Evolutionary conservation across 2,329 filamentous ascomycete genomes (phyloP).

Genomic region (Bipolaris bicolor): DNA sequence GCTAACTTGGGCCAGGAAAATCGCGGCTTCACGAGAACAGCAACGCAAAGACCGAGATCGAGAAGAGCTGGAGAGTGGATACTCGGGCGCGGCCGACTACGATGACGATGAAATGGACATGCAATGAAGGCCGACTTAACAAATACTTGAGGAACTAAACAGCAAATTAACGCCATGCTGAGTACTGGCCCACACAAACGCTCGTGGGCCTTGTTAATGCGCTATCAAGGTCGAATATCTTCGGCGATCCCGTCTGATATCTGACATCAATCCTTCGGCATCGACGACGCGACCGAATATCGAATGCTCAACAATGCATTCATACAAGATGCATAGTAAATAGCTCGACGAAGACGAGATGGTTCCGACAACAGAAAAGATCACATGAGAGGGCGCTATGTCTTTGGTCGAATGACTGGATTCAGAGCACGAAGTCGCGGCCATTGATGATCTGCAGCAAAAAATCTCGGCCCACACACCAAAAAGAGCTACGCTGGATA

Average conservation of each 20-base stretch:
- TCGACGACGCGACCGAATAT: too few species aligned
- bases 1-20: slow-evolving; percentile 61
- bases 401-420: not conserved
- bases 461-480: not conserved
- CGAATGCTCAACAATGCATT: not conserved
- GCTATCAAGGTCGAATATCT: not conserved
- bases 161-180: not conserved
- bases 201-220: not conserved
- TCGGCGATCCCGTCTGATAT: not conserved
- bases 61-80: slow-evolving; percentile 65
- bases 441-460: not conserved
- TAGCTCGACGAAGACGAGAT: not conserved
- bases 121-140: slow-evolving; percentile 28
- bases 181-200: not conserved
- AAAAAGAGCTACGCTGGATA: not conserved
- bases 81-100: slow-evolving; percentile 62
- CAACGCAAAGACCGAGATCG: slow-evolving; percentile 77
- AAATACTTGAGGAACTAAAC: not conserved
- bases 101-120: slow-evolving; percentile 59
- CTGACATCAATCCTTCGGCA: not conserved
- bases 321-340: not conserved
- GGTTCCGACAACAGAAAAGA: not conserved
- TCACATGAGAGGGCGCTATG: not conserved
- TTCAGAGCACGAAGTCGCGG: not conserved
- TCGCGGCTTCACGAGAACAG: slow-evolving; percentile 81